Evolutionary conservation across 2,329 filamentous ascomycete genomes (phyloP).

Genomic region (Pseudogymnoascus sp.): DNA sequence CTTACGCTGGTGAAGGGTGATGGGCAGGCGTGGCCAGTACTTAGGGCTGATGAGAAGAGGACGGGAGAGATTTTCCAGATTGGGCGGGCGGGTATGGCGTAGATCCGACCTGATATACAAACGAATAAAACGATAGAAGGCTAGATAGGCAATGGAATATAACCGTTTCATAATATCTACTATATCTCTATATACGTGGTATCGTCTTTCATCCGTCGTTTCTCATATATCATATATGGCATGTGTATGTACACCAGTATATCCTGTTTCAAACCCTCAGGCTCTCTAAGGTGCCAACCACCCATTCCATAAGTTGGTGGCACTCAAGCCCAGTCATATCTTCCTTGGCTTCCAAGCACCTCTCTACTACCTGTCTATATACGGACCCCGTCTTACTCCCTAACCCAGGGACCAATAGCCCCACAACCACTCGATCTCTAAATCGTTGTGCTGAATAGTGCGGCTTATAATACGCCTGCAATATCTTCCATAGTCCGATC

Average conservation of each 20-base stretch:
- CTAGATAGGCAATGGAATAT: not conserved
- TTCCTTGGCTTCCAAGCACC: slow-evolving; percentile 33
- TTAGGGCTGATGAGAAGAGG: slow-evolving; percentile 57
- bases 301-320: slow-evolving; percentile 35
- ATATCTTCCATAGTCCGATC: slow-evolving; percentile 41
- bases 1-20: slow-evolving; percentile 57
- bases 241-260: slow-evolving; percentile 9
- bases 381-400: slow-evolving; percentile 35
- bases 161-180: not conserved
- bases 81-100: slow-evolving; percentile 59
- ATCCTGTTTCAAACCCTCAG: slow-evolving; percentile 25
- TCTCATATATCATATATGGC: slow-evolving; percentile 2
- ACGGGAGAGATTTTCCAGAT: slow-evolving; percentile 82
- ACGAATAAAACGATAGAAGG: not conserved
- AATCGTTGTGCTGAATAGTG: slow-evolving; percentile 37
- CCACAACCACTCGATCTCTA: slow-evolving; percentile 36
- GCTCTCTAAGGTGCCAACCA: slow-evolving; percentile 35
- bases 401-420: slow-evolving; percentile 35
- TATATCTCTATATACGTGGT: not conserved
- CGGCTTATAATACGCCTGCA: slow-evolving; percentile 35
- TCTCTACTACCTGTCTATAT: slow-evolving; percentile 37
- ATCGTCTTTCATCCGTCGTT: not conserved
- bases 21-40: slow-evolving; percentile 58
- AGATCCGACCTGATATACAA: not conserved
- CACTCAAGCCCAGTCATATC: slow-evolving; percentile 33